Evolutionary conservation across 331 rosid genomes (phyloP).

Genomic region (Ulmus americana): DNA sequence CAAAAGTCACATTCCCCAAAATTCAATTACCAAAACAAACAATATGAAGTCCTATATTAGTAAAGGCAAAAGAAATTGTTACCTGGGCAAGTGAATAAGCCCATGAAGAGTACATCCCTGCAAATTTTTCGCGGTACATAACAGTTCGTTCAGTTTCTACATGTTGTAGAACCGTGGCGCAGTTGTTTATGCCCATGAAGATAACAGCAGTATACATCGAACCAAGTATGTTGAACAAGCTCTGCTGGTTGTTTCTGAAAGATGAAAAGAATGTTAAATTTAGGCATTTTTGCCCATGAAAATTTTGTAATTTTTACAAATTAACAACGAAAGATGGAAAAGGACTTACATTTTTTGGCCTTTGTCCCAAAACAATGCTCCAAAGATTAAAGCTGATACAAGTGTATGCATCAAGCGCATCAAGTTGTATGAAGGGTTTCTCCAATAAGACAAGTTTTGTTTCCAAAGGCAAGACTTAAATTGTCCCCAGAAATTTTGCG

Average conservation of each 20-base stretch:
- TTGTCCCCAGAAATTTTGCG: slow-evolving; percentile 50
- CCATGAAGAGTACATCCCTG: slow-evolving; percentile 60
- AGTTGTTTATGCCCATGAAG: slow-evolving; percentile 55
- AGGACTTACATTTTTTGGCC: slow-evolving; percentile 12
- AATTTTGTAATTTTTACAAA: too few relatives aligned
- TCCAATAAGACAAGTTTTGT: slow-evolving; percentile 56
- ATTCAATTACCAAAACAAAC: too few relatives aligned
- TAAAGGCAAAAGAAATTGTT: not conserved
- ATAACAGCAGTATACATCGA: slow-evolving; percentile 30
- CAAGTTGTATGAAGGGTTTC: slow-evolving; percentile 59
- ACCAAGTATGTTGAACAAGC: slow-evolving; percentile 41
- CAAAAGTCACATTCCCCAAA: too few relatives aligned
- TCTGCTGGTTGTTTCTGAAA: slow-evolving; percentile 48
- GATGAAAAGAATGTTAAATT: not conserved
- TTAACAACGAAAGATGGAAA: too few relatives aligned
- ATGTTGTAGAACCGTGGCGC: slow-evolving; percentile 36
- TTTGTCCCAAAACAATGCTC: slow-evolving; percentile 48
- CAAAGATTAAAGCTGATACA: slow-evolving; percentile 37
- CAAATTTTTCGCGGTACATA: slow-evolving; percentile 47
- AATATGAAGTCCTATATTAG: too few relatives aligned
- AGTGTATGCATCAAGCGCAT: slow-evolving; percentile 34
- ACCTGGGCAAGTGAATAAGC: slow-evolving; percentile 63
- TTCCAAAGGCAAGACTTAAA: slow-evolving; percentile 53
- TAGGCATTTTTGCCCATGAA: too few relatives aligned
- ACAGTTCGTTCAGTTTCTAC: slow-evolving; percentile 44